Evolutionary conservation across 352 stramenopile species (phyloP).

Genomic region (Phytophthora europaea): DNA sequence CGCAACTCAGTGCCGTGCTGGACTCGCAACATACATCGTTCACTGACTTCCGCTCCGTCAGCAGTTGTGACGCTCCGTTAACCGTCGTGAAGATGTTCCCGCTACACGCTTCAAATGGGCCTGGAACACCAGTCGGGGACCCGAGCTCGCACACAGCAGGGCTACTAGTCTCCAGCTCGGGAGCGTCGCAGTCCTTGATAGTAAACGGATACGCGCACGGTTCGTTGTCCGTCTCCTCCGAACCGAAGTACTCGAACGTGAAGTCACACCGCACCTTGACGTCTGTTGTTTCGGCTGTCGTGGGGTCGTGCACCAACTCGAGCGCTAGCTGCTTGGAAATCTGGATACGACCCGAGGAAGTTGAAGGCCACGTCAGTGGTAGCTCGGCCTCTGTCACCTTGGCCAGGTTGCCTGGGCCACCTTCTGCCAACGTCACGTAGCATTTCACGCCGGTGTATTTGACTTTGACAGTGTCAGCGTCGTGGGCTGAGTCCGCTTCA

Average conservation of each 20-base stretch:
- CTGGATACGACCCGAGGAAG: neutral
- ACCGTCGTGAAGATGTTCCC: constrained; percentile 20
- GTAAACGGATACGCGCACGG: constrained; percentile 19
- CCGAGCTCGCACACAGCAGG: constrained; percentile 14
- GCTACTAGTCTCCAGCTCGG: constrained; percentile 2
- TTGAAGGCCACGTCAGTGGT: neutral
- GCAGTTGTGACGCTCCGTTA: neutral
- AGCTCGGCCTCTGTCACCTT: constrained; percentile 2
- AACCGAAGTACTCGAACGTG: constrained; percentile 23
- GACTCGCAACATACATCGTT: constrained; percentile 14
- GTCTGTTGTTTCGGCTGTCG: constrained; percentile 14
- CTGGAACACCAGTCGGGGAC: neutral
- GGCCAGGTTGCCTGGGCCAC: neutral
- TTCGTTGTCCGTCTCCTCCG: constrained; percentile 1
- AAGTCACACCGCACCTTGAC: constrained; percentile 23
- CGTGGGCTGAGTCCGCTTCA: constrained; percentile 3
- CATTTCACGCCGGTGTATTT: constrained; percentile 40
- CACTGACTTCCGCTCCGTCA: constrained; percentile 14
- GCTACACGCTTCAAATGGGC: constrained; percentile 22
- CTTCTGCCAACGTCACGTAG: constrained; percentile 24
- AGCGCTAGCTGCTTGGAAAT: constrained; percentile 27
- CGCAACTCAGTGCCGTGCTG: constrained; percentile 13
- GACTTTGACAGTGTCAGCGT: constrained; percentile 24
- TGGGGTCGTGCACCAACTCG: constrained; percentile 18
- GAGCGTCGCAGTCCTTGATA: constrained; percentile 21